Evolutionary conservation across 2,329 filamentous ascomycete species (phyloP).

Genomic region (Pyrenophora seminiperda): DNA sequence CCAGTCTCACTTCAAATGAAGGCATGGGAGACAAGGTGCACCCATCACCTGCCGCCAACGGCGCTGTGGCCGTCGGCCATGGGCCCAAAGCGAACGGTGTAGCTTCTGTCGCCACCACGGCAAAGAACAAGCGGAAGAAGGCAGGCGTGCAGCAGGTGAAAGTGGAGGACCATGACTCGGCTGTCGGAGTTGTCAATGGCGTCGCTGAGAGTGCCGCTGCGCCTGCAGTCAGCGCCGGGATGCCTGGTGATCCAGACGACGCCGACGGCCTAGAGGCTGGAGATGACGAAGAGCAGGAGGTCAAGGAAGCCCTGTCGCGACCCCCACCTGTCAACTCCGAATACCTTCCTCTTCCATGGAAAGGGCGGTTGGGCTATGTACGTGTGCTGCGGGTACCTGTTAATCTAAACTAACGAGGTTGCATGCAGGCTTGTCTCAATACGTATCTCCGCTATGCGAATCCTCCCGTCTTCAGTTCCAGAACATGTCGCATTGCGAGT

Average conservation of each 20-base stretch:
- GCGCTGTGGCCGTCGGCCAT: too few relatives aligned
- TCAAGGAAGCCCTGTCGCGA: slow-evolving; percentile 64
- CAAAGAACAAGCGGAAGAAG: slow-evolving; percentile 35
- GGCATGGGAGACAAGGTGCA: slow-evolving; percentile 19
- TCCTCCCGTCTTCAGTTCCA: slow-evolving; percentile 85
- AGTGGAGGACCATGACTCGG: slow-evolving; percentile 23
- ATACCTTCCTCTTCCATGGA: slow-evolving; percentile 86
- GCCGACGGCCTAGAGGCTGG: slow-evolving; percentile 49
- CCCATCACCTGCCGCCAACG: slow-evolving; percentile 18
- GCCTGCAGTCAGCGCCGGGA: slow-evolving; percentile 20
- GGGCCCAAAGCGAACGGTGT: slow-evolving; percentile 14
- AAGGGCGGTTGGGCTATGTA: slow-evolving; percentile 86
- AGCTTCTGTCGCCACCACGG: slow-evolving; percentile 18
- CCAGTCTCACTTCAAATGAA: slow-evolving; percentile 21
- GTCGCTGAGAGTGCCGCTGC: slow-evolving; percentile 23
- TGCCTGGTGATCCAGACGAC: slow-evolving; percentile 57
- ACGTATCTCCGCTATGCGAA: slow-evolving; percentile 84
- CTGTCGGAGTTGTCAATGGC: slow-evolving; percentile 16
- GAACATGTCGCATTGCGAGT: slow-evolving; percentile 88
- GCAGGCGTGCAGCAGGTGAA: slow-evolving; percentile 33
- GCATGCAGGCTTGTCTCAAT: slow-evolving; percentile 77
- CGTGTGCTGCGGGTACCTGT: slow-evolving; percentile 43
- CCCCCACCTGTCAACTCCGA: slow-evolving; percentile 81
- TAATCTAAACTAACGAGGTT: slow-evolving; percentile 23
- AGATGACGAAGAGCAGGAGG: slow-evolving; percentile 61